Conservation (phyloP, 176 grass and related monocot genomes). For the Oryza coarctata region DNA sequence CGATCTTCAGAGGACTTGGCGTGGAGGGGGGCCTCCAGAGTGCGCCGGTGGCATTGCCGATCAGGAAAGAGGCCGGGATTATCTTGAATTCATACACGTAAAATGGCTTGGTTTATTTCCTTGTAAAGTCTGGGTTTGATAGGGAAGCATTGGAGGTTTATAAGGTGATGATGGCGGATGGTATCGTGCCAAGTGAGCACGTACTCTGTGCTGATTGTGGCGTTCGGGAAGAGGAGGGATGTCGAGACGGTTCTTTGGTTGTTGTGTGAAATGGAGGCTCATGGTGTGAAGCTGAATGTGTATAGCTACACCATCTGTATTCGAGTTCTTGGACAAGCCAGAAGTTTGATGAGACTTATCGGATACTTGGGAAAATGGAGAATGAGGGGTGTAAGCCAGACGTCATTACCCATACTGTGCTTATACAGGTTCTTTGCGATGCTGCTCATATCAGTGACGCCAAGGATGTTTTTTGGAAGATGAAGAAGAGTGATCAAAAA, state of each 20-base stretch:
- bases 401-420: slow-evolving; percentile 75
- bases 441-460: slow-evolving; percentile 56
- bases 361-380: slow-evolving; percentile 64
- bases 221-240: slow-evolving; percentile 75
- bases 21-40: slow-evolving; percentile 60
- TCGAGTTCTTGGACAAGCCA: slow-evolving; percentile 67
- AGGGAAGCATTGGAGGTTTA: slow-evolving; percentile 75
- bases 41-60: slow-evolving; percentile 57
- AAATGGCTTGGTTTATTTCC: slow-evolving; percentile 83
- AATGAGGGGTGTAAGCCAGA: slow-evolving; percentile 70
- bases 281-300: slow-evolving; percentile 75
- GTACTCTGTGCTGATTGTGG: slow-evolving; percentile 79
- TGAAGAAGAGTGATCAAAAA: slow-evolving; percentile 73
- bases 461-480: slow-evolving; percentile 82
- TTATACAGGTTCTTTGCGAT: slow-evolving; percentile 79
- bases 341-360: slow-evolving; percentile 58
- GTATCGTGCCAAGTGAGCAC: slow-evolving; percentile 60
- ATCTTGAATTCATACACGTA: slow-evolving; percentile 69
- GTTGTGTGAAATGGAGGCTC: slow-evolving; percentile 68
- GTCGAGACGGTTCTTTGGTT: slow-evolving; percentile 56
- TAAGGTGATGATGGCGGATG: slow-evolving; percentile 49
- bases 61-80: slow-evolving; percentile 67
- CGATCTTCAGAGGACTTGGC: slow-evolving; percentile 60
- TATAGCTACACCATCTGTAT: slow-evolving; percentile 97
- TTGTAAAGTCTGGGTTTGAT: slow-evolving; percentile 61